Evolutionary conservation across 23 red algal species (phyloP), one percentile per base, ranked within the genome.

Genomic region (Pyropia haitanensis): DNA sequence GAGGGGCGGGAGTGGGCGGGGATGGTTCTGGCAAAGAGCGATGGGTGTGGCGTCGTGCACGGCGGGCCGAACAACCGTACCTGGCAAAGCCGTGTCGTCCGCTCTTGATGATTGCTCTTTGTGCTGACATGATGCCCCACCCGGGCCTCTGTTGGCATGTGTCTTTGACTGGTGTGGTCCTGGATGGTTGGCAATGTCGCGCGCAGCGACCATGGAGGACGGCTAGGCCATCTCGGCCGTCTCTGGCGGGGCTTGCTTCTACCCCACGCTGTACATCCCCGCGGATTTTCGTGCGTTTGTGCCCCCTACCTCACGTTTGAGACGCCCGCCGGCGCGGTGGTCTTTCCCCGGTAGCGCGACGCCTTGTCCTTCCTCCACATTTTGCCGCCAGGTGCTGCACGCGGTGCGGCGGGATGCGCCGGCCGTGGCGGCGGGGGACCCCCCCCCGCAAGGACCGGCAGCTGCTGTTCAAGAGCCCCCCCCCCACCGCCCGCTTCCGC

Each of bases 381-480:
- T 56, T 22, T 56, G 53, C 53, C 53, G 53, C 53, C 1, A 56
- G 21, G n/a, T 56, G 53, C 21, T n/a, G 1, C 6, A 56, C 53
- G n/a, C 21, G 21, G 30, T 5, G 30, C 30, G 5, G 5, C 30
- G 30, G 30, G 5, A 32, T 5, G 30, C 30, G 5, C 30, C 30
- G 5, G 30, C 5, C 30, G 30, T 32, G 30, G 18, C n/a, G n/a
- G n/a, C 53, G 5, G 30, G 30, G 30, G 30, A 32, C 30, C 30
- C 30, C 30, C 30, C 30, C 5, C 30, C 30, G n/a, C 30, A 2
- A 5, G 1, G 53, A 2, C 21, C 53, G 53, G n/a, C 53, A 18
- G 28, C 60, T 63, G 60, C 60, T 63, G 17, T 3, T 63, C 60
- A 63, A 63, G 28, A 19, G 17, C 14, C 60, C 60, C 27, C 22